A percentile compares a stretch with the other conserved stretches of the same genome.
phyloP scores from a whole-genome alignment of 139 green algal species.

The Chlorella sp. region DNA sequence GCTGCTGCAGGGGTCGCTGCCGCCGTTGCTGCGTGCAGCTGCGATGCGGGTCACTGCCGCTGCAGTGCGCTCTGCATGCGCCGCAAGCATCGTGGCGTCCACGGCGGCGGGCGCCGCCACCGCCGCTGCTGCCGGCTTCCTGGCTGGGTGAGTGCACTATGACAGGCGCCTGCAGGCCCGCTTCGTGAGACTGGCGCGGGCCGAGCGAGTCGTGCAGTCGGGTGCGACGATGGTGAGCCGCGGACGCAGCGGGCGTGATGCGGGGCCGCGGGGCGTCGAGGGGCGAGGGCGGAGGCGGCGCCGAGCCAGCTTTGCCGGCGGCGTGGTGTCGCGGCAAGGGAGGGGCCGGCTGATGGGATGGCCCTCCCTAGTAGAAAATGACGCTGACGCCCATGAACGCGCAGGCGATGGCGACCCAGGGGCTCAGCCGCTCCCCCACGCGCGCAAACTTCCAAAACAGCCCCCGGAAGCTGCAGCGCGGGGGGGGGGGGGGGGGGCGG shows the following conservation, averaged over 20 bases:
- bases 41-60: too few relatives aligned
- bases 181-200: neutral
- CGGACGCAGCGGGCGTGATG: neutral
- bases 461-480: conserved; percentile 69
- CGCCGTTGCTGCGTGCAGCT: too few relatives aligned
- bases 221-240: neutral
- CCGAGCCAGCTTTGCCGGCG: neutral
- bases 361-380: conserved; percentile 40
- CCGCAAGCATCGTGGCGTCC: too few relatives aligned
- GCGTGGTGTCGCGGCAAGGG: neutral
- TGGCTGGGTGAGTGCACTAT: too few relatives aligned
- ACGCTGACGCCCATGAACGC: conserved; percentile 70
- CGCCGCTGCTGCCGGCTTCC: too few relatives aligned
- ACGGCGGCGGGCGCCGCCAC: too few relatives aligned
- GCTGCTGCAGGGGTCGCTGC: too few relatives aligned
- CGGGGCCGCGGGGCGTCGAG: neutral
- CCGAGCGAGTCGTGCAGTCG: neutral
- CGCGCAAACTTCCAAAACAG: conserved; percentile 90
- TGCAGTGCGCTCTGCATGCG: too few relatives aligned
- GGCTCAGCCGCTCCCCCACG: conserved; percentile 79
- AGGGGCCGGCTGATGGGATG: neutral
- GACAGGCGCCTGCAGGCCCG: too few relatives aligned
- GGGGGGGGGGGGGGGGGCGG: too few relatives aligned
- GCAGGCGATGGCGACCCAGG: conserved; percentile 72
- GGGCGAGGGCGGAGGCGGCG: neutral